phyloP scores from a whole-genome alignment of 2,329 filamentous ascomycete species.

The Diaporthe citrichinensis region DNA sequence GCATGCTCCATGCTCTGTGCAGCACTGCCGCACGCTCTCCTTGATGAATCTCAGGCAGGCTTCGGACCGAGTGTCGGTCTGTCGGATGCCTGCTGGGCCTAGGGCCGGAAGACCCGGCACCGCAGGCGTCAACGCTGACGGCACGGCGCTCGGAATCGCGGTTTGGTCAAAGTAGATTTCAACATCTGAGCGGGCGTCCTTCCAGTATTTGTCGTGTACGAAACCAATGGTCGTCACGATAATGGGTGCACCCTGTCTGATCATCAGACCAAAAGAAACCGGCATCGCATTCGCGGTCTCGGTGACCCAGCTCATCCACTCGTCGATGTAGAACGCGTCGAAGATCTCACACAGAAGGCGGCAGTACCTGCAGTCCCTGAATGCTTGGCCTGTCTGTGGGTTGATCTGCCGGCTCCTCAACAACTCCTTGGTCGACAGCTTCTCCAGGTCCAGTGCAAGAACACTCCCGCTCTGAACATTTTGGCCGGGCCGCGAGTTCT shows the following conservation, averaged over 20 bases:
- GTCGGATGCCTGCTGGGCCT: not conserved
- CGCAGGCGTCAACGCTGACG: not conserved
- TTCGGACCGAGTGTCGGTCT: not conserved
- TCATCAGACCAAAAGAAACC: slow-evolving; percentile 11
- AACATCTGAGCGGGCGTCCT: slow-evolving; percentile 2
- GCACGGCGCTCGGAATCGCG: not conserved
- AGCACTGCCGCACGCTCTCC: slow-evolving; percentile 5
- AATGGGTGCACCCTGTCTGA: not conserved
- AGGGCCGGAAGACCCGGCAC: not conserved
- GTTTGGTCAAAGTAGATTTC: not conserved
- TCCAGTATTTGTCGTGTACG: slow-evolving; percentile 16
- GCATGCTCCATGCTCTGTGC: not conserved
- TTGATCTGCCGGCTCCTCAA: not conserved
- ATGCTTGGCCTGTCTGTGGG: not conserved
- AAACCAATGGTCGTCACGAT: slow-evolving; percentile 5
- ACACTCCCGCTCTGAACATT: not conserved
- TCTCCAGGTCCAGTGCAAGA: not conserved
- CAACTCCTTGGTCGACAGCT: slow-evolving; percentile 11
- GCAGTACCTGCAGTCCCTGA: slow-evolving; percentile 18
- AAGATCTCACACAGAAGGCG: slow-evolving; percentile 1
- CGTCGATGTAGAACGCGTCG: slow-evolving; percentile 19
- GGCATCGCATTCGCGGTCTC: slow-evolving; percentile 13
- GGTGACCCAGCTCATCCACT: slow-evolving; percentile 29
- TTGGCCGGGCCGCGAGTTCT: not conserved
- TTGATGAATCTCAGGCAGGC: not conserved